Evolutionary conservation across 2,329 filamentous ascomycete species (phyloP).

Genomic region (Alternaria viburni): DNA sequence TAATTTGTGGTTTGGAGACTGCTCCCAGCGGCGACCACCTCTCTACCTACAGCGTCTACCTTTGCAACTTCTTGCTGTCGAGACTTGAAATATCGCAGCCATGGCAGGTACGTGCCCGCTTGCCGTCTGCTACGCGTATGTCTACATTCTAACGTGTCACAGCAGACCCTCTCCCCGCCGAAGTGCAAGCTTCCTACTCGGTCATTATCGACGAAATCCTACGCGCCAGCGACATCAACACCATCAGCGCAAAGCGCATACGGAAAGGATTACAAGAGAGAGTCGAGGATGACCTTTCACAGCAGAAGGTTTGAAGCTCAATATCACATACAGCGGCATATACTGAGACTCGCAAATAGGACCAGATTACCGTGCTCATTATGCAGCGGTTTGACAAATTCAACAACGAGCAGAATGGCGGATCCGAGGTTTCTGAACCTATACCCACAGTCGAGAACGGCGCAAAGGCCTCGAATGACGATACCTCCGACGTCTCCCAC

Average conservation of each 20-base stretch:
- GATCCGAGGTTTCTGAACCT: slow-evolving; percentile 45
- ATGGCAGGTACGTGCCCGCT: slow-evolving; percentile 38
- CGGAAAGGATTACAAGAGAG: slow-evolving; percentile 67
- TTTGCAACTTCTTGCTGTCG: neutral
- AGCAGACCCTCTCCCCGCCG: slow-evolving; percentile 51
- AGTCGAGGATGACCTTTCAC: slow-evolving; percentile 66
- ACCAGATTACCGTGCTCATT: slow-evolving; percentile 55
- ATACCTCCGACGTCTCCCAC: slow-evolving; percentile 35
- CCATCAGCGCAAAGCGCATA: slow-evolving; percentile 70
- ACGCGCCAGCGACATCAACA: slow-evolving; percentile 65
- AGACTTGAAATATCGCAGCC: slow-evolving; percentile 18
- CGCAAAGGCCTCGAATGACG: slow-evolving; percentile 26
- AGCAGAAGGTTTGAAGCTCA: slow-evolving; percentile 62
- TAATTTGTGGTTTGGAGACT: neutral
- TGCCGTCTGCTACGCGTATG: slow-evolving; percentile 1
- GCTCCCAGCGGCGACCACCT: neutral
- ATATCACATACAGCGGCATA: neutral
- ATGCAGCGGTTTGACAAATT: slow-evolving; percentile 59
- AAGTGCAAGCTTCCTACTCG: slow-evolving; percentile 58
- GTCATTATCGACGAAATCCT: slow-evolving; percentile 69
- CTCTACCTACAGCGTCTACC: neutral
- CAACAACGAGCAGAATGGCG: slow-evolving; percentile 44
- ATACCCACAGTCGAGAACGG: slow-evolving; percentile 48
- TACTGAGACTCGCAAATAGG: slow-evolving; percentile 40
- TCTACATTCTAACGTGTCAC: slow-evolving; percentile 16